These are phyloP conservation scores for Wickerhamomyces bovis DNA, from an alignment of 805 yeast genomes.

Conservation along the genomic window DNA sequence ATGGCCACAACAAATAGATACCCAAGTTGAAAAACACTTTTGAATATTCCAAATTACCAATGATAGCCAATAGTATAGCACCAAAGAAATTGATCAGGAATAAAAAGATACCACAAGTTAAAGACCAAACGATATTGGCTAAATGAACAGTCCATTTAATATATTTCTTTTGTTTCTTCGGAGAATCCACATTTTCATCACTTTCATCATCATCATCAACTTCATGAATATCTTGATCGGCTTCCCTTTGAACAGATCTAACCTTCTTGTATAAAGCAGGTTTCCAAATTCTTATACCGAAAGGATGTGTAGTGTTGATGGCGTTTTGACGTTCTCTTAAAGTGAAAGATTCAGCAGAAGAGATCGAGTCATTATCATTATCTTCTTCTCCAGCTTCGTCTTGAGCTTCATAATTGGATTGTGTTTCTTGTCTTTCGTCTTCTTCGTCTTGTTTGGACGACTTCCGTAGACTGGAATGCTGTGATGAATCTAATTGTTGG, in stretches of 20 bases:
- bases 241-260: constrained; percentile 85
- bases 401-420: neutral
- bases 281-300: constrained; percentile 97
- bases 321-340: constrained; percentile 92
- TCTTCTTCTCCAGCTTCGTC: neutral
- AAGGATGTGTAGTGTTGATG: constrained; percentile 93
- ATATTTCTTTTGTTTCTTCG: constrained; percentile 25
- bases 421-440: neutral
- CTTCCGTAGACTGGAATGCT: neutral
- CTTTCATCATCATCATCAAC: constrained; percentile 27
- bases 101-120: constrained; percentile 64
- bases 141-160: constrained; percentile 58
- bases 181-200: neutral
- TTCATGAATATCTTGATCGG: constrained; percentile 91
- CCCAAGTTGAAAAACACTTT: constrained; percentile 56
- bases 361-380: constrained; percentile 32
- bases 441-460: neutral
- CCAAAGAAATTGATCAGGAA: constrained; percentile 44
- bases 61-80: constrained; percentile 39
- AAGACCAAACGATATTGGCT: constrained; percentile 69
- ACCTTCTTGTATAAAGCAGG: constrained; percentile 93
- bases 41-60: constrained; percentile 53
- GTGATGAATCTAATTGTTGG: constrained; percentile 5
- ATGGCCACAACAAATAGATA: constrained; percentile 72
- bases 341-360: constrained; percentile 77